Percentiles rank a stretch among this genome's conserved stretches.
Evolutionary conservation across 139 green algal species (phyloP).

Genomic region (Chlamydomonas sphaeroides): DNA sequence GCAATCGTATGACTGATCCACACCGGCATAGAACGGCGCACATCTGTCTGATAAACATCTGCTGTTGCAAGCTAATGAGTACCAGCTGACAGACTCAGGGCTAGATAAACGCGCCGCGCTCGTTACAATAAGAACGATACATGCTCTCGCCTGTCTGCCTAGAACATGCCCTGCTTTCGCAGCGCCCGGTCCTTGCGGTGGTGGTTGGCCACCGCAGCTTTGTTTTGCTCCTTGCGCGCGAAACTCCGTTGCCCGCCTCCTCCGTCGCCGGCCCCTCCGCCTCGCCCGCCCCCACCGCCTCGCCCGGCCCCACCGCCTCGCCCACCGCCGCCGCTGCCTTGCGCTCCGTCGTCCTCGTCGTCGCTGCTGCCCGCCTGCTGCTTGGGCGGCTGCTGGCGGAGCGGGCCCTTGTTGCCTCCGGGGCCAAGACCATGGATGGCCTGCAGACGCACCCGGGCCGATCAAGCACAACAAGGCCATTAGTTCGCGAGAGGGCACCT

Average conservation of each 20-base stretch:
- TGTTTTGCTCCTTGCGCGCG: conserved; percentile 80
- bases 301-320: neutral
- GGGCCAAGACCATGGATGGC: conserved; percentile 59
- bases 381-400: conserved; percentile 24
- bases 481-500: too few relatives aligned
- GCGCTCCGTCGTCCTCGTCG: neutral
- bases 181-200: conserved; percentile 78
- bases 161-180: conserved; percentile 60
- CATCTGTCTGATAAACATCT: too few relatives aligned
- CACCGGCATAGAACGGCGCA: too few relatives aligned
- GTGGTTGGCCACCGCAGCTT: conserved; percentile 80
- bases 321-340: conserved; percentile 4
- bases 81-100: too few relatives aligned
- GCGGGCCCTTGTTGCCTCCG: conserved; percentile 40
- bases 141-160: too few relatives aligned
- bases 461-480: too few relatives aligned
- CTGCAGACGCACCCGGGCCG: too few relatives aligned
- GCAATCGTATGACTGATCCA: too few relatives aligned
- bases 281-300: conserved; percentile 8
- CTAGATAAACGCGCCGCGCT: too few relatives aligned
- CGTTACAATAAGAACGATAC: too few relatives aligned
- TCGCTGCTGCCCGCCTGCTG: neutral
- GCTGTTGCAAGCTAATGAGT: too few relatives aligned
- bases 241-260: conserved; percentile 34
- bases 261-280: conserved; percentile 14